Evolutionary conservation across 2,329 filamentous ascomycete genomes (phyloP), one percentile per base, ranked within the genome.

Genomic region (Lecanicillium sp.): DNA sequence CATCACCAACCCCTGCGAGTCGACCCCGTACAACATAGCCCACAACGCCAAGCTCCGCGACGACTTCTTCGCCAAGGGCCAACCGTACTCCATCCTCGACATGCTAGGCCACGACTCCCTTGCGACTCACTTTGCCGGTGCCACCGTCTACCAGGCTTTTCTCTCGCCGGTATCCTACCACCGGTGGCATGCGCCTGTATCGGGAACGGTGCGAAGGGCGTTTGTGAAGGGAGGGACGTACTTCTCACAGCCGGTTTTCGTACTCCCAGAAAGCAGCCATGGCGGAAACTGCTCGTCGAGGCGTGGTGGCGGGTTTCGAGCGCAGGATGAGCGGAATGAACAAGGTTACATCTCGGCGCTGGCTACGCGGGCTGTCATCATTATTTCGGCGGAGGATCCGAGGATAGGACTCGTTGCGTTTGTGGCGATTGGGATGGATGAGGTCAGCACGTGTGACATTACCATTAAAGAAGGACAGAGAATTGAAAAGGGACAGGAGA

Each of bases 381-480:
- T 84, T 51, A 74, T 88, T 41, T 70, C 86, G 55, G 80, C 82
- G 0, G 80, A 85, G 45, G 80, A 84, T 44, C 64, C 68, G 2
- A 66, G 65, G 1, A 78, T 87, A 20, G 84, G 84, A 0, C 60
- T 87, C 20, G 72, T 88, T 68, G 79, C 72, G 0, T 82, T 87
- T 46, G 63, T 88, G 11, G 77, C 73, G 2, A 72, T 88, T 3
- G 84, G 84, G 2, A 87, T 88, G 84, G 79, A 79, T 31, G 84
- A 89, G 60, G 83, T 87, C 10, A 81, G 74, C 42, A 80, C 81
- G 0, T 87, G 82, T 50, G 81, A 87, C 34, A 78, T 85, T 33
- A 82, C 76, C 0, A 80, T 86, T 11, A 68, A 68, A 48, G 74
- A 80, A 51, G 82, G 81, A 0, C 71, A 87, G 54, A 68, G 70